Base-by-base conservation (phyloP, 1,284 basidiomycete genomes). In the Tilletia setariae region DNA sequence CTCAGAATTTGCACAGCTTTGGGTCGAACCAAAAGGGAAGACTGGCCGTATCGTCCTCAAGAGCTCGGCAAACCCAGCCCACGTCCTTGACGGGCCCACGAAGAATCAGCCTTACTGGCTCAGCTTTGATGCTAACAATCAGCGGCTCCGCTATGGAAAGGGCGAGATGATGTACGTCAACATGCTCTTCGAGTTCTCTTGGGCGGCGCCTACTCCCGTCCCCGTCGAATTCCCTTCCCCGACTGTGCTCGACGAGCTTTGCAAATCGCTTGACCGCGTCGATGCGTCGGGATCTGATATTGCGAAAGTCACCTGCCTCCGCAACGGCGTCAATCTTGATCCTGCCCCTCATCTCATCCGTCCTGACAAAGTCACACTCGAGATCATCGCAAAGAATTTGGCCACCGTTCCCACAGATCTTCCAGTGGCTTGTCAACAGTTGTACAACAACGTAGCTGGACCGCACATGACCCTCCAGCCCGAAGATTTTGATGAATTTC, bases 41-140 rank as follows among this genome's bases (percentile, higher is more conserved):
- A n/a, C 19, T 19, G 47, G 25, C n/a, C 47, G 25, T 8, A 49
- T 8, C n/a, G n/a, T 49, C 9, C 47, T 49, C 47, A 49, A 19
- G 7, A n/a, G n/a, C n/a, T 49, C 47, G 13, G 19, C 9, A 8
- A 23, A 49, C n/a, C 9, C 47, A 21, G 47, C 47, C 9, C 19
- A 49, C 47, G 47, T 49, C 9, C 47, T 49, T n/a, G 47, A 49
- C 19, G 47, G n/a, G 8, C 47, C 47, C n/a, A 23, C n/a, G 13
- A 49, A 49, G 47, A 49, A 49, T 49, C 47, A 49, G 47, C 47
- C 47, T 8, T 49, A 49, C 47, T 49, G 47, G 47, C 47, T 49
- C 47, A 49, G 47, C 47, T 49, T 49, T n/a, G 47, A 49, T 4
- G 47, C 47, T 7, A 8, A 49, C 9, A 49, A 49, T n/a, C n/a